Percentiles rank a stretch among this genome's conserved stretches.
Evolutionary conservation across 208 protist species (phyloP).

Genomic region (Borovskyia barvae): DNA sequence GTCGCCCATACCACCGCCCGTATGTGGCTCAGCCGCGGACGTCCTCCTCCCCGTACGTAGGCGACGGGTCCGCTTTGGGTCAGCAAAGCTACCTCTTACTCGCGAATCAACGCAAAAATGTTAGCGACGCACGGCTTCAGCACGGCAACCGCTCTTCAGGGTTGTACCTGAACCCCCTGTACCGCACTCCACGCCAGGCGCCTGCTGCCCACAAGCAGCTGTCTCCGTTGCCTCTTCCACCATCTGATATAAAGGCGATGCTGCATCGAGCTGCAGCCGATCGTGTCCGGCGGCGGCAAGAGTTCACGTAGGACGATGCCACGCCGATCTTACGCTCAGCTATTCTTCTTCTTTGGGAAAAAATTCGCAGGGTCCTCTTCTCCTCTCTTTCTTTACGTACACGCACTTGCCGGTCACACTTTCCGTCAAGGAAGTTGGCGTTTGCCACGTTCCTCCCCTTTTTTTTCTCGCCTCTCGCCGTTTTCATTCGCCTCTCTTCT

Average conservation of each 20-base stretch:
- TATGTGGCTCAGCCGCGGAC: constrained; percentile 15
- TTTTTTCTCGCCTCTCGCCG: no score
- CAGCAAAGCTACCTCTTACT: constrained; percentile 11
- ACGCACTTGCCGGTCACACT: no score
- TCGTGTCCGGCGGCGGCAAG: constrained; percentile 46
- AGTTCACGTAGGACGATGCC: constrained; percentile 10
- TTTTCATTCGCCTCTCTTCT: no score
- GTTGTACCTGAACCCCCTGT: constrained; percentile 43
- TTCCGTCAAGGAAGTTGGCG: no score
- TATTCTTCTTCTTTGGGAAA: no score
- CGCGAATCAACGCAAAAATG: constrained; percentile 15
- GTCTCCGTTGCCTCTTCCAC: not conserved
- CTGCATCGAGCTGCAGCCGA: constrained; percentile 75
- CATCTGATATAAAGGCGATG: constrained; percentile 74
- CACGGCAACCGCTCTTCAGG: not conserved
- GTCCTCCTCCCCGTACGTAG: constrained; percentile 2
- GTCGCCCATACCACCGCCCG: constrained; percentile 1
- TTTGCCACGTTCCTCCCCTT: no score
- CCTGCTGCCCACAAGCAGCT: constrained; percentile 18
- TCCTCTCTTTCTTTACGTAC: no score
- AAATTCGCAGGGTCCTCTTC: constrained; percentile 7
- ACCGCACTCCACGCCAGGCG: constrained; percentile 24
- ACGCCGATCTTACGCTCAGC: no score
- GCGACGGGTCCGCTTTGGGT: not conserved
- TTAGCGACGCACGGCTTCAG: constrained; percentile 4